These are phyloP conservation scores for Hypomyces perniciosus DNA, from an alignment of 2,329 filamentous ascomycete species.

Conservation along the genomic window DNA sequence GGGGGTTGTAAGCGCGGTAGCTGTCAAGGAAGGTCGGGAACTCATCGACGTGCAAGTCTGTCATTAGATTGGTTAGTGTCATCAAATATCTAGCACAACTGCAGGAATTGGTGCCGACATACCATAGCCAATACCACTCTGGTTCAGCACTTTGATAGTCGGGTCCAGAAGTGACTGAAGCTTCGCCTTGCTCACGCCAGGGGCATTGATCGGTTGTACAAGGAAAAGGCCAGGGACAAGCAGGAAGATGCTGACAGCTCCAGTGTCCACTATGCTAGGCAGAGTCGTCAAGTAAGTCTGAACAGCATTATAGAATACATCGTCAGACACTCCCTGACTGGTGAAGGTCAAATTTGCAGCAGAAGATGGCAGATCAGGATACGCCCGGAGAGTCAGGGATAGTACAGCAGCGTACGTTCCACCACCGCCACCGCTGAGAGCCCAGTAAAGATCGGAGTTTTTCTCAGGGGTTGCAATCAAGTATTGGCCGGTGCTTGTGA, in stretches of 20 bases:
- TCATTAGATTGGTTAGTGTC: neutral
- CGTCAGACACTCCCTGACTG: conserved; percentile 1
- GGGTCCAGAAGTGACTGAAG: conserved; percentile 3
- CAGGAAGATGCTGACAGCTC: neutral
- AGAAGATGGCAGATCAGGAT: neutral
- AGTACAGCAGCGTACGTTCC: conserved; percentile 12
- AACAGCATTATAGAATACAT: conserved; percentile 1
- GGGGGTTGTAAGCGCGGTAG: neutral
- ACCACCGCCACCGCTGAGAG: conserved; percentile 50
- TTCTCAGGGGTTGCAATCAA: conserved; percentile 40
- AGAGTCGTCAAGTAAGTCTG: neutral
- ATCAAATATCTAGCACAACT: too few species aligned
- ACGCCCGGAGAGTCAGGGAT: conserved; percentile 6
- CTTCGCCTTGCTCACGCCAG: neutral
- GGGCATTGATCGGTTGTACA: conserved; percentile 1
- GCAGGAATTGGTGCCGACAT: neutral
- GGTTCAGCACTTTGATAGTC: neutral
- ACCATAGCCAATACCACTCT: conserved; percentile 1
- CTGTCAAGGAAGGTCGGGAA: conserved; percentile 2
- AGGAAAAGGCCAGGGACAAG: neutral
- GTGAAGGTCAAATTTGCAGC: conserved; percentile 6
- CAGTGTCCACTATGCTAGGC: neutral
- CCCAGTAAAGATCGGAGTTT: conserved; percentile 59
- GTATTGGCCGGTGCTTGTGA: conserved; percentile 45
- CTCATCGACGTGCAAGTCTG: neutral